These are phyloP conservation scores for Taiozyma sp. DNA, from an alignment of 1,139 yeast genomes.

Conservation along the genomic window DNA sequence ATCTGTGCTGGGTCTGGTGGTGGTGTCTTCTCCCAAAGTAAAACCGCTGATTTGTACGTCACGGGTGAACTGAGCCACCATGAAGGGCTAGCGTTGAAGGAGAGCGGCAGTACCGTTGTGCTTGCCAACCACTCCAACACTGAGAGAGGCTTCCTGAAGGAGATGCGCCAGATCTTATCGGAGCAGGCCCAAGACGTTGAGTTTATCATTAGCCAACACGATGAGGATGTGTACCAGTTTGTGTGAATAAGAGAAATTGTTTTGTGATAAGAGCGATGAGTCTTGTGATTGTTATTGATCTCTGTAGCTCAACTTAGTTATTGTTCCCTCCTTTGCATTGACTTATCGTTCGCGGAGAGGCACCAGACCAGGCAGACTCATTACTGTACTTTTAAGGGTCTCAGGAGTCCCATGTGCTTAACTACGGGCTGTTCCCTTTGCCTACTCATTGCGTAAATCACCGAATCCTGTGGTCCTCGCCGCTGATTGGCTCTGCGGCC, in stretches of 20 bases:
- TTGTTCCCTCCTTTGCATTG: no score
- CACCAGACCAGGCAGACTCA: no score
- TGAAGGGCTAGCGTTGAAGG: constrained; percentile 70
- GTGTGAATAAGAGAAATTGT: background rate
- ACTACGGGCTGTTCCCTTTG: no score
- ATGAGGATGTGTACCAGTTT: constrained; percentile 47
- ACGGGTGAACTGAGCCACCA: constrained; percentile 97
- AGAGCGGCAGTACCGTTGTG: constrained; percentile 69
- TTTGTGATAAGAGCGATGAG: no score
- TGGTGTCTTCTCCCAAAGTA: constrained; percentile 38
- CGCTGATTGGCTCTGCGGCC: no score
- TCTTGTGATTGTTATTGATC: no score
- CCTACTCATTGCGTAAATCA: no score
- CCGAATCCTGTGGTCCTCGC: no score
- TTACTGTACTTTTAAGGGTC: no score
- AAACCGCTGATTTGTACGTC: constrained; percentile 66
- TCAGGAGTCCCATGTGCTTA: no score
- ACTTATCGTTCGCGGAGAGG: no score
- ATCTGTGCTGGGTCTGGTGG: constrained; percentile 97
- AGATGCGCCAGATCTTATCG: constrained; percentile 45
- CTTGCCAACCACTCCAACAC: constrained; percentile 89
- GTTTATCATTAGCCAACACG: constrained; percentile 44
- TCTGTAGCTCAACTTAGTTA: background rate
- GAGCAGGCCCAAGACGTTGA: constrained; percentile 27
- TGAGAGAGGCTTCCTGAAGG: constrained; percentile 74